Conservation (phyloP, 1,139 yeast species). For the Debaryomyces nepalensis region DNA sequence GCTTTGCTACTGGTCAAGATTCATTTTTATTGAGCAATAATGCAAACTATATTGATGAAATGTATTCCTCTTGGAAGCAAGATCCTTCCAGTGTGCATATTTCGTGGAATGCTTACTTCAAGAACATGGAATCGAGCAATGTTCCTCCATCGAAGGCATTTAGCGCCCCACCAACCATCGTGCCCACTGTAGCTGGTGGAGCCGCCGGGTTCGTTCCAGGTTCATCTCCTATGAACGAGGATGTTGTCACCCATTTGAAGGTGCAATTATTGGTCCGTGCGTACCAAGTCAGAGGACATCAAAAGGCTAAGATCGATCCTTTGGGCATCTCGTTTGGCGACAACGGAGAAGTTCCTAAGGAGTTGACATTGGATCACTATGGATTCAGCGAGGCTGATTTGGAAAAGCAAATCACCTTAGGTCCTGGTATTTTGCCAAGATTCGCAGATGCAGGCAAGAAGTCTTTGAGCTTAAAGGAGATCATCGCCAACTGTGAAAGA, state of each 20-base stretch:
- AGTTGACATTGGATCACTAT: constrained; percentile 88
- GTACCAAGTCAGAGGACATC: constrained; percentile 97
- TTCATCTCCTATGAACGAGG: constrained; percentile 50
- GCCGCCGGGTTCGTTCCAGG: constrained; percentile 64
- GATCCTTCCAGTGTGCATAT: constrained; percentile 92
- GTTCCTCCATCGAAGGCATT: constrained; percentile 79
- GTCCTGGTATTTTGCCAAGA: constrained; percentile 97
- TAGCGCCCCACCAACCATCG: constrained; percentile 87
- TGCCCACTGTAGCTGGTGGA: constrained; percentile 77
- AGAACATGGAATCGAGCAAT: constrained; percentile 74
- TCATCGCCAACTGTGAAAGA: constrained; percentile 76
- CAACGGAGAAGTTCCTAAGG: constrained; percentile 68
- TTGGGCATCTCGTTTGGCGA: constrained; percentile 86
- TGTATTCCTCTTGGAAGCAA: constrained; percentile 92
- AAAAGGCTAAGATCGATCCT: constrained; percentile 94
- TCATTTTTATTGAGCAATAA: constrained; percentile 82
- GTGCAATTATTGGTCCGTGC: constrained; percentile 97
- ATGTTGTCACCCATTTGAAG: constrained; percentile 87
- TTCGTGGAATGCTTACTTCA: constrained; percentile 96
- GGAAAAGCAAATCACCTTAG: constrained; percentile 82
- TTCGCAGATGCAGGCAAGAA: constrained; percentile 74
- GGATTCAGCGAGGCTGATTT: constrained; percentile 88
- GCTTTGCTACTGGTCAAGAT: constrained; percentile 50
- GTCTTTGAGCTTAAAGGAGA: constrained; percentile 73
- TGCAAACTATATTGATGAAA: constrained; percentile 94